Base-by-base conservation (phyloP, 106 monocot genomes). In the Phalaenopsis aphrodite region DNA sequence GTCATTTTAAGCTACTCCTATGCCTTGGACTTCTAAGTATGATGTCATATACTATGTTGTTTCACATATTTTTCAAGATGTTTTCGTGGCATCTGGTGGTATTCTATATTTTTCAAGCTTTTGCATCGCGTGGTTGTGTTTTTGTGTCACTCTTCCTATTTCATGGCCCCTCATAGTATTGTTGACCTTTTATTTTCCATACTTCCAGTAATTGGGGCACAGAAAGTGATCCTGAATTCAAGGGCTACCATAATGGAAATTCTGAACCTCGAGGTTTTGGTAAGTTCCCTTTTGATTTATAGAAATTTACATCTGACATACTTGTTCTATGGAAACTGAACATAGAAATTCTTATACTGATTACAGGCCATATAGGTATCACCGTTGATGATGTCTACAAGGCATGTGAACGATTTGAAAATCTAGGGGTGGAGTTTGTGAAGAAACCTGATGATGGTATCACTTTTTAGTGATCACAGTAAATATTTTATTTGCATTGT, bases 231-330 rank as follows among this genome's bases (percentile, higher is more conserved):
- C 87, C 92, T 85, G 94, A 94, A 37, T 98, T 98, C 76, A 92
- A 94, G 85, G 98, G 92, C 75, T 98, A 98, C 73, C 98, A 98
- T 61, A 98, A 91, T 87, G 98, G 98, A 36, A 98, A 98, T 86
- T 92, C 94, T 56, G 98, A 98, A 72, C 98, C 98, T 75, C 98
- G 94, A 88, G 98, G 98, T 55, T 98, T 94, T 93, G 98, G 98
- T 98, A 80, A 36, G 84, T 83, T 52, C 16, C 37, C 11, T 14
- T 2, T 69, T 38, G 14, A 69, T 79, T 83, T 19, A 79, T 52
- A 19, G 2, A 52, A 64, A 15, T 78, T 37, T 57, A 57, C 19
- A 57, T 57, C 41, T 73, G 15, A 75, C n/a, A 41, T 37, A 24
- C 43, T 74, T 42, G 74, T 74, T 39, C 0, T 74, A 11, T 69